phyloP scores from a whole-genome alignment of 352 stramenopile genomes.

The Elongisporangium prolatum region DNA sequence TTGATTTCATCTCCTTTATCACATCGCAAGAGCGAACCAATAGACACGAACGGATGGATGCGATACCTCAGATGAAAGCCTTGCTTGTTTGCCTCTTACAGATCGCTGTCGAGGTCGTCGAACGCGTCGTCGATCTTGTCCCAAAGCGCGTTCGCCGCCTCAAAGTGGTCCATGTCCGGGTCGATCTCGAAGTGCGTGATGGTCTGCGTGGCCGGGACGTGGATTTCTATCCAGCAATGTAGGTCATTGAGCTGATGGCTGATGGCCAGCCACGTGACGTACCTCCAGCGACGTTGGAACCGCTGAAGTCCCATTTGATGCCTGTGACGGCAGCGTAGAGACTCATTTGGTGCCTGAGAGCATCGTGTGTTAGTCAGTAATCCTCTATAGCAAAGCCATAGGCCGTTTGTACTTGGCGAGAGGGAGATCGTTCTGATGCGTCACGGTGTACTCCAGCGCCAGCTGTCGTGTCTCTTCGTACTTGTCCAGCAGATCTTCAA shows the following conservation, averaged over 20 bases:
- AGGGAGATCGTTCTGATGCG: constrained; percentile 67
- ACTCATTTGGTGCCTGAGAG: constrained; percentile 65
- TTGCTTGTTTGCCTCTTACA: constrained; percentile 14
- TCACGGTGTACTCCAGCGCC: constrained; percentile 48
- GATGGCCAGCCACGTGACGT: neutral
- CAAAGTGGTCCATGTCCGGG: constrained; percentile 43
- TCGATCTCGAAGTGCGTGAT: constrained; percentile 61
- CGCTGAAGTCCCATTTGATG: constrained; percentile 79
- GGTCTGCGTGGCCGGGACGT: constrained; percentile 46
- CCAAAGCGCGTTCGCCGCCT: constrained; percentile 58
- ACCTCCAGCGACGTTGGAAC: constrained; percentile 42
- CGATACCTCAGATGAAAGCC: neutral
- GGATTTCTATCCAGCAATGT: too few species aligned
- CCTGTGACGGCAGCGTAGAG: constrained; percentile 68
- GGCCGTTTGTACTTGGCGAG: constrained; percentile 46
- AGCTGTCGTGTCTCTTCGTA: constrained; percentile 63
- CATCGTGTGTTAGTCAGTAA: neutral
- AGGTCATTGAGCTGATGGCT: too few species aligned
- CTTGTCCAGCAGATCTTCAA: constrained; percentile 56
- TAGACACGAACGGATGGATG: neutral
- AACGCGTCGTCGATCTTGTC: constrained; percentile 67
- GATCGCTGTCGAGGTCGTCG: constrained; percentile 42
- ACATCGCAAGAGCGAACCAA: neutral
- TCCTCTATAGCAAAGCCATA: neutral
- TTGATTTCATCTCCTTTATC: constrained; percentile 10